Percentiles rank a stretch among this genome's conserved stretches.
Conservation (phyloP, 1,139 yeast genomes). For the Geotrichum carabidarum region DNA sequence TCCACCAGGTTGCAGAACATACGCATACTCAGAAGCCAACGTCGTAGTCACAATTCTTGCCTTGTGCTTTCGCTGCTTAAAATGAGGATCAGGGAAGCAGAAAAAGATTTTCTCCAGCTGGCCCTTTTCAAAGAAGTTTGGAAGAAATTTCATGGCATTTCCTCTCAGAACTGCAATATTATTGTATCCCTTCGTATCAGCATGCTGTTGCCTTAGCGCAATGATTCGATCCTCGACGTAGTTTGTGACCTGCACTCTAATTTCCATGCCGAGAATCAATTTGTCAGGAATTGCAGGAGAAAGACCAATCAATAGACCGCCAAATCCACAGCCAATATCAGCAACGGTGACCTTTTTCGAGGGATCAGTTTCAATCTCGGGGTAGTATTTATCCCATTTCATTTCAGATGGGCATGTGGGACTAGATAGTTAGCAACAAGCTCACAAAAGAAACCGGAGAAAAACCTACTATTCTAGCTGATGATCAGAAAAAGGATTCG, state of each 20-base stretch:
- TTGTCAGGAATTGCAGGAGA: conserved; percentile 71
- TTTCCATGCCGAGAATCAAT: conserved; percentile 89
- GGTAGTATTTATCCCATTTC: conserved; percentile 83
- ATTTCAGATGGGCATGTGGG: conserved; percentile 74
- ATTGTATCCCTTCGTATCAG: conserved; percentile 46
- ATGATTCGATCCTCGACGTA: conserved; percentile 93
- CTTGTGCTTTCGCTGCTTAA: conserved; percentile 93
- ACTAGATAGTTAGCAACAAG: conserved; percentile 21
- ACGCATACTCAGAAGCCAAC: conserved; percentile 85
- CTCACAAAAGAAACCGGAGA: background rate
- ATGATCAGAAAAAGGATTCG: conserved; percentile 96
- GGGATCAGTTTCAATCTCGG: conserved; percentile 39
- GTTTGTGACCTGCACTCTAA: conserved; percentile 93
- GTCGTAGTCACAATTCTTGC: conserved; percentile 93
- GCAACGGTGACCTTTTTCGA: conserved; percentile 73
- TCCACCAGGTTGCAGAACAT: conserved; percentile 81
- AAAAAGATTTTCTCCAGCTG: conserved; percentile 83
- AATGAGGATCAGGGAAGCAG: conserved; percentile 99
- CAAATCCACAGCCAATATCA: conserved; percentile 97
- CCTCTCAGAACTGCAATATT: conserved; percentile 89
- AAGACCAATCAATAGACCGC: conserved; percentile 78
- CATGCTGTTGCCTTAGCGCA: conserved; percentile 65
- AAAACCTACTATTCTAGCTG: conserved; percentile 58
- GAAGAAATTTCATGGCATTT: conserved; percentile 94
- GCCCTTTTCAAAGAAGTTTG: conserved; percentile 79